Evolutionary conservation across 2,329 filamentous ascomycete genomes (phyloP), one percentile per base, ranked within the genome.

Genomic region (Leptographium lundbergii): DNA sequence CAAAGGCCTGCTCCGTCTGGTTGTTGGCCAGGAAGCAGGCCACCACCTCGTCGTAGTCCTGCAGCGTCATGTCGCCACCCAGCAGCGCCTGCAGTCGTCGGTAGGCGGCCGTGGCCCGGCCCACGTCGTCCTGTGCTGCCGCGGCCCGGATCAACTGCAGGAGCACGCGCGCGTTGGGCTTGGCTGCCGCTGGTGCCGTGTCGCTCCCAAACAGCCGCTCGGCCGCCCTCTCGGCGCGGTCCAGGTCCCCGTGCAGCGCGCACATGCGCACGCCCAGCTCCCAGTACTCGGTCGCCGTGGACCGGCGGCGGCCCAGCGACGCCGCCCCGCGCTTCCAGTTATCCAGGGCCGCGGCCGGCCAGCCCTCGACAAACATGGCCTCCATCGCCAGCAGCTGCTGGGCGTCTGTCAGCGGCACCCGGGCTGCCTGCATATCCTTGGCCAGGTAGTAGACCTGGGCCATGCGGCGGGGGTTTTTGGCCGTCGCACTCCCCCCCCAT

Each of bases 21-120:
- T 83, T 81, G 7, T 82, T 78, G 25, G 84, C 76, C 29, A 96
- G 73, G 66, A 95, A 89, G 52, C 81, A 81, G 24, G 86, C 79
- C 54, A 87, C 84, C 42, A 91, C 79, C 61, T 80, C 75, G 68
- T 95, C 90, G 65, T 91, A 95, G 67, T 95, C 87, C 22, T 82
- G 74, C 66, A 91, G 84, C 3, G 76, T 80, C 73, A 91, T 86
- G 57, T 19, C 14, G 27, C 76, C 67, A 1, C 80, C 82, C 2
- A 90, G 75, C 6, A 80, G 76, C 29, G 76, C 73, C 61, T 84
- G 83, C 64, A 95, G 75, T 57, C 78, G 77, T 45, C 82, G 72
- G 69, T 92, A 94, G 1, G 81, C 69, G 25, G 77, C 72, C 2
- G 81, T 69, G 27, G 77, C 72, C 82, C 87, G 92, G 0, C 88